Percentiles rank a stretch among this genome's conserved stretches.
Conservation (phyloP, 2,329 filamentous ascomycete species). For the Pseudogymnoascus sp. region DNA sequence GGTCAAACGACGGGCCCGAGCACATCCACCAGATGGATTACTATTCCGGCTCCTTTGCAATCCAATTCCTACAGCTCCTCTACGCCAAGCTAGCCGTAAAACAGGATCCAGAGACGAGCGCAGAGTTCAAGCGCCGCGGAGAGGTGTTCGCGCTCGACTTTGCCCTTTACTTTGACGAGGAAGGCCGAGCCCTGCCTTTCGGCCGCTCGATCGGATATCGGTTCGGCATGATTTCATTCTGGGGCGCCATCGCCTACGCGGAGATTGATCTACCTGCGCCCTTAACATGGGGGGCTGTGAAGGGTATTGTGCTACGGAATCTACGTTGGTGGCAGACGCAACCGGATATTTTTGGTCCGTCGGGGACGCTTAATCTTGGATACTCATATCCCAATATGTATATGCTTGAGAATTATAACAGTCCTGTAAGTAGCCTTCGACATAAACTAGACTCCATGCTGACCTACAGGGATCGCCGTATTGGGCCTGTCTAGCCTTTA, state of each 20-base stretch:
- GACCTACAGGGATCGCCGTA: constrained; percentile 35
- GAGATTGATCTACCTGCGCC: constrained; percentile 64
- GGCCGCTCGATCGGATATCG: constrained; percentile 71
- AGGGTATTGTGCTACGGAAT: constrained; percentile 66
- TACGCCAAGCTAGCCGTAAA: constrained; percentile 64
- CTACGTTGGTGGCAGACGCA: constrained; percentile 75
- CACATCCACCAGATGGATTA: constrained; percentile 80
- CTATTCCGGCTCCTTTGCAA: constrained; percentile 75
- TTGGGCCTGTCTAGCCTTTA: constrained; percentile 74
- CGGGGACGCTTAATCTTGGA: constrained; percentile 53
- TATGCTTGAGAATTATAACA: constrained; percentile 70
- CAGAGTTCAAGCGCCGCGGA: constrained; percentile 62
- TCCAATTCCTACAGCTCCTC: constrained; percentile 69
- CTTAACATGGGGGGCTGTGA: constrained; percentile 70
- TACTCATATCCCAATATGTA: constrained; percentile 75
- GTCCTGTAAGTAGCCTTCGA: constrained; percentile 47
- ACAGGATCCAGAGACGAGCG: constrained; percentile 54
- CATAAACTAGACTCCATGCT: not conserved
- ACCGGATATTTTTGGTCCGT: constrained; percentile 63
- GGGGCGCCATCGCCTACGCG: constrained; percentile 69
- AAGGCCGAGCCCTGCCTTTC: constrained; percentile 65
- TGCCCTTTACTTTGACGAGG: constrained; percentile 66
- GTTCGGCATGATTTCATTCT: constrained; percentile 82
- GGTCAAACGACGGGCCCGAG: constrained; percentile 74
- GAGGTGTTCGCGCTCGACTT: constrained; percentile 61